Conservation (phyloP, 2,329 filamentous ascomycete species). For the Trichoderma breve region DNA sequence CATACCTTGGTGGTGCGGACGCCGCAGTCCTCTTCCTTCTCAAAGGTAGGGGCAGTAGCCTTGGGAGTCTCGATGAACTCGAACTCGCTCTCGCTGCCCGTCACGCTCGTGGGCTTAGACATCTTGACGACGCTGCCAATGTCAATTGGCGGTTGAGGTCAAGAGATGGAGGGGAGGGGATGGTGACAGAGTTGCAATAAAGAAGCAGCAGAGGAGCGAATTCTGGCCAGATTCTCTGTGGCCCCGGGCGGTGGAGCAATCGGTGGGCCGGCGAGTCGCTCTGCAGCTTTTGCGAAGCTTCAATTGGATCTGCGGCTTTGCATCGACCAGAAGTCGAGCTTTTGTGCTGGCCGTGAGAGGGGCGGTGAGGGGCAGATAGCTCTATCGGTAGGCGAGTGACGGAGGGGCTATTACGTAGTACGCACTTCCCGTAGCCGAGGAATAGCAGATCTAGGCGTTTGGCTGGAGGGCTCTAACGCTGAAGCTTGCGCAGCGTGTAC, state of each 20-base stretch:
- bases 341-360: background rate
- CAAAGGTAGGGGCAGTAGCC: slow-evolving; percentile 56
- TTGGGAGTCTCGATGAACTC: slow-evolving; percentile 45
- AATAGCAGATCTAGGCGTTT: background rate
- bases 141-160: slow-evolving; percentile 27
- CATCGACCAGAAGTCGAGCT: background rate
- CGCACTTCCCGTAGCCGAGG: background rate
- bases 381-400: background rate
- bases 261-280: background rate
- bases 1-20: slow-evolving; percentile 42
- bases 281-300: background rate
- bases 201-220: background rate
- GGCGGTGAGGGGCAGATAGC: slow-evolving; percentile 12
- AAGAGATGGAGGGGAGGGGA: background rate
- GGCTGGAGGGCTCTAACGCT: background rate
- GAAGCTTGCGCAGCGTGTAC: background rate
- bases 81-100: slow-evolving; percentile 38
- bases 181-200: slow-evolving; percentile 14
- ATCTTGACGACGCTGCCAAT: slow-evolving; percentile 31
- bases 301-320: background rate
- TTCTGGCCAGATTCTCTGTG: slow-evolving; percentile 16
- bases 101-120: slow-evolving; percentile 35
- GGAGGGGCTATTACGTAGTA: background rate
- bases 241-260: slow-evolving; percentile 13
- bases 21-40: slow-evolving; percentile 60